Conservation (phyloP, 306 rosid species). For the Boehmeria nivea region DNA sequence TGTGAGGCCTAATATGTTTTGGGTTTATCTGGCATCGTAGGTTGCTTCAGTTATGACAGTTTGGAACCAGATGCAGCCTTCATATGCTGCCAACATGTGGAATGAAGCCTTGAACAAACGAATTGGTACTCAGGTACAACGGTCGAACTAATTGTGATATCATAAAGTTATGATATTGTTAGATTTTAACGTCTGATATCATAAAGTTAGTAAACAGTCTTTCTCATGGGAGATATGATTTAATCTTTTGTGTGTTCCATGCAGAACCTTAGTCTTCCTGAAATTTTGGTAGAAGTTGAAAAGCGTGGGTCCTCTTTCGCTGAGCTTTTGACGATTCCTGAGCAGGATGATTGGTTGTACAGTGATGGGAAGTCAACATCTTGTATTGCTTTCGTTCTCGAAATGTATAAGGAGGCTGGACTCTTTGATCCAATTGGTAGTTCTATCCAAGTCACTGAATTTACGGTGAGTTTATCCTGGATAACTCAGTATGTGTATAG, state of each 20-base stretch:
- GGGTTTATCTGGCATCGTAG: constrained; percentile 32
- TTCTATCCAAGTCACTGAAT: constrained; percentile 90
- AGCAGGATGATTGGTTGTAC: constrained; percentile 90
- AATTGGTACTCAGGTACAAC: constrained; percentile 65
- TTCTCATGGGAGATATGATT: constrained; percentile 1
- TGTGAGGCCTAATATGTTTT: constrained; percentile 17
- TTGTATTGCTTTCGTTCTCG: constrained; percentile 79
- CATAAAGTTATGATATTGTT: too few species aligned
- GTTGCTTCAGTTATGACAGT: constrained; percentile 97
- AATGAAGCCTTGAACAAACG: constrained; percentile 96
- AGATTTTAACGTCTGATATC: background rate
- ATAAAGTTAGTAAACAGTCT: background rate
- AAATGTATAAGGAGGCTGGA: constrained; percentile 93
- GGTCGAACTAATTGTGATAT: background rate
- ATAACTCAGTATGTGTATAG: constrained; percentile 11
- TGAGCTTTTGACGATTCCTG: constrained; percentile 77
- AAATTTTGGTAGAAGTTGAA: constrained; percentile 80
- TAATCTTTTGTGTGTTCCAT: constrained; percentile 19
- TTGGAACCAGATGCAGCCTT: constrained; percentile 85
- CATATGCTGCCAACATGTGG: constrained; percentile 92
- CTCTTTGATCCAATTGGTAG: constrained; percentile 75
- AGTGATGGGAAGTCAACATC: constrained; percentile 90
- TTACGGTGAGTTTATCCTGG: constrained; percentile 61
- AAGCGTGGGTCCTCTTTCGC: constrained; percentile 83
- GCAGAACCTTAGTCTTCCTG: constrained; percentile 78